phyloP scores from a whole-genome alignment of 1,139 yeast species.

The Sugiyamaella pinicola region DNA sequence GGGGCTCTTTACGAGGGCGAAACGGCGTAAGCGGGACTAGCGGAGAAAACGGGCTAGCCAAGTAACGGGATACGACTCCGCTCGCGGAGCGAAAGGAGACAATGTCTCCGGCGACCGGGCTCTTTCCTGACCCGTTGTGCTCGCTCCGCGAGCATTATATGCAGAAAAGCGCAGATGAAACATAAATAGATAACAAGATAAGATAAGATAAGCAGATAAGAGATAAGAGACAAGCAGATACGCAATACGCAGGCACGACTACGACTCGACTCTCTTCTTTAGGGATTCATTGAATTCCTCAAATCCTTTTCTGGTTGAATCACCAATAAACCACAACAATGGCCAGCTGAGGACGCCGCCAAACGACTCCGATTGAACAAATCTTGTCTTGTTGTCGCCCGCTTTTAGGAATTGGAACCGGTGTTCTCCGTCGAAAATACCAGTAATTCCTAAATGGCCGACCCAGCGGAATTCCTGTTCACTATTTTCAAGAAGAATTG shows the following conservation, averaged over 20 bases:
- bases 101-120: too few relatives aligned
- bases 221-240: background rate
- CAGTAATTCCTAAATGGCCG: conserved; percentile 11
- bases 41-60: too few relatives aligned
- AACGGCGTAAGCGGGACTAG: too few relatives aligned
- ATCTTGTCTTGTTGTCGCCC: conserved; percentile 15
- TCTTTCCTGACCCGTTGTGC: too few relatives aligned
- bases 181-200: too few relatives aligned
- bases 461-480: conserved; percentile 18
- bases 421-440: conserved; percentile 21
- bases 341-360: conserved; percentile 14
- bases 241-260: too few relatives aligned
- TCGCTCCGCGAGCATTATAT: too few relatives aligned
- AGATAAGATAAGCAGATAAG: too few relatives aligned
- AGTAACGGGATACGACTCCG: too few relatives aligned
- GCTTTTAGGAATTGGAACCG: conserved; percentile 16
- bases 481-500: conserved; percentile 11
- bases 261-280: conserved; percentile 17
- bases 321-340: conserved; percentile 10
- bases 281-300: conserved; percentile 15
- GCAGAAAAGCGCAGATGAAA: too few relatives aligned
- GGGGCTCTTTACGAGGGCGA: too few relatives aligned
- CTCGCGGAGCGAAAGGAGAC: too few relatives aligned
- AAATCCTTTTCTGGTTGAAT: conserved; percentile 18
- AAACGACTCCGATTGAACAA: conserved; percentile 18